Base-by-base conservation (phyloP, 2,329 filamentous ascomycete species). In the Claviceps monticola region DNA sequence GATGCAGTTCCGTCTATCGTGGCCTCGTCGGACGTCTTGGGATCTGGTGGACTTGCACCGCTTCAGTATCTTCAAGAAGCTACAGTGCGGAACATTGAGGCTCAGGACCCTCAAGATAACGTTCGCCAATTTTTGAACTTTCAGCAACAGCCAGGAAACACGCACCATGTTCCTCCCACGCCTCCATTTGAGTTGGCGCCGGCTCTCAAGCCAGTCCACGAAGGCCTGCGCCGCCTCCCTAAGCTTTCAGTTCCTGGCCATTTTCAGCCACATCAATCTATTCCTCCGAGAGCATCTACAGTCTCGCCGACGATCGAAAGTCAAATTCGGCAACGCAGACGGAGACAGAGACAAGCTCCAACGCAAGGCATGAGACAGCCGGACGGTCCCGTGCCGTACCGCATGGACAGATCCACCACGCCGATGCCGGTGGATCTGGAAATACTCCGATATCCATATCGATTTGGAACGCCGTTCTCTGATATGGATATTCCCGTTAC, bases 111-210 rank as follows among this genome's bases (percentile, higher is more conserved):
- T 5, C 90, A 94, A 66, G 90, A 96, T 68, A 95, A 91, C 59
- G 88, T 97, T 38, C 83, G 87, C 62, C 88, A 95, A 58, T 97
- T 95, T 68, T 77, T 97, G 50, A 80, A 80, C 62, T 90, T 95
- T 64, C 91, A 97, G 65, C 83, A 86, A 39, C 57, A 65, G 63
- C 75, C 78, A 51, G 56, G 55, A 6, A 58, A 59, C 38, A 59
- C 58, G 44, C 71, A 71, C 55, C 78, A 83, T 50, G 76, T 85
- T n/a, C 79, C 81, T 7, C 79, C 79, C 8, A 83, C 83, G 7
- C 84, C 86, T 16, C 82, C 83, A 4, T 84, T 84, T 58, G 81
- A 86, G 69, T 71, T 82, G 59, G 75, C 76, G 54, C 75, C 78
- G 14, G 60, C 68, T 52, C 65, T 62, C 36, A 67, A 67, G 55